Conservation (phyloP, 2,329 filamentous ascomycete genomes). For the Parastagonospora nodorum region DNA sequence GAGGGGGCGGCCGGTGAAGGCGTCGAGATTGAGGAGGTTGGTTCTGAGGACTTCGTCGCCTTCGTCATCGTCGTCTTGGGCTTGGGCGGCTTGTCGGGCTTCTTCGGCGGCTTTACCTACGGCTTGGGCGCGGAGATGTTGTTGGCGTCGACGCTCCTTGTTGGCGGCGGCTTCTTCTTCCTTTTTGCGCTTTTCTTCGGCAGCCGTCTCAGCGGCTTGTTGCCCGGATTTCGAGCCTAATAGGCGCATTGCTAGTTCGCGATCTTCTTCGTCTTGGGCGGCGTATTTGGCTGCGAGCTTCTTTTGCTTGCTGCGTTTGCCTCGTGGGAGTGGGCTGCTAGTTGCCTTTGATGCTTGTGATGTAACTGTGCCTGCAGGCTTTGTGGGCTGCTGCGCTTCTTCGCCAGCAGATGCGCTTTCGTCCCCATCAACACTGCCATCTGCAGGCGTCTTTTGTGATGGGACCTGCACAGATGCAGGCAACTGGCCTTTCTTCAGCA, state of each 20-base stretch:
- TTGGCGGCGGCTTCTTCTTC: slow-evolving; percentile 75
- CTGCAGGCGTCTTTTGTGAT: slow-evolving; percentile 16
- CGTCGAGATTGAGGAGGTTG: slow-evolving; percentile 59
- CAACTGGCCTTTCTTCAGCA: slow-evolving; percentile 44
- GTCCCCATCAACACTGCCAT: slow-evolving; percentile 32
- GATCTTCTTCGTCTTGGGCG: slow-evolving; percentile 93
- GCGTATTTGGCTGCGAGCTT: slow-evolving; percentile 90
- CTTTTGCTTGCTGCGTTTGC: slow-evolving; percentile 82
- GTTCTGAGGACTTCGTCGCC: slow-evolving; percentile 59
- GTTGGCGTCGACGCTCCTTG: slow-evolving; percentile 75
- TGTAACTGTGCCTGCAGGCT: slow-evolving; percentile 32
- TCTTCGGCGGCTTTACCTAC: slow-evolving; percentile 80
- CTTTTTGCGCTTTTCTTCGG: slow-evolving; percentile 67
- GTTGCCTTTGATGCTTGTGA: slow-evolving; percentile 34
- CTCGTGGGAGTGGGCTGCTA: slow-evolving; percentile 58
- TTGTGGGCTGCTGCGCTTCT: slow-evolving; percentile 16
- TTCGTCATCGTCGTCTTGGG: slow-evolving; percentile 57
- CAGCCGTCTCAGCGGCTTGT: slow-evolving; percentile 66
- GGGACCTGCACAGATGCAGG: slow-evolving; percentile 17
- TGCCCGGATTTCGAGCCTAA: slow-evolving; percentile 77
- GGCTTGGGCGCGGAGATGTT: slow-evolving; percentile 78
- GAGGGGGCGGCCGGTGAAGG: slow-evolving; percentile 76
- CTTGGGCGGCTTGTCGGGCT: slow-evolving; percentile 55
- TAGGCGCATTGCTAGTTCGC: slow-evolving; percentile 79
- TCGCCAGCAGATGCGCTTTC: slow-evolving; percentile 34